Evolutionary conservation across 371 early-diverging fungal genomes (phyloP).

Genomic region (Phascolomyces articulosus): DNA sequence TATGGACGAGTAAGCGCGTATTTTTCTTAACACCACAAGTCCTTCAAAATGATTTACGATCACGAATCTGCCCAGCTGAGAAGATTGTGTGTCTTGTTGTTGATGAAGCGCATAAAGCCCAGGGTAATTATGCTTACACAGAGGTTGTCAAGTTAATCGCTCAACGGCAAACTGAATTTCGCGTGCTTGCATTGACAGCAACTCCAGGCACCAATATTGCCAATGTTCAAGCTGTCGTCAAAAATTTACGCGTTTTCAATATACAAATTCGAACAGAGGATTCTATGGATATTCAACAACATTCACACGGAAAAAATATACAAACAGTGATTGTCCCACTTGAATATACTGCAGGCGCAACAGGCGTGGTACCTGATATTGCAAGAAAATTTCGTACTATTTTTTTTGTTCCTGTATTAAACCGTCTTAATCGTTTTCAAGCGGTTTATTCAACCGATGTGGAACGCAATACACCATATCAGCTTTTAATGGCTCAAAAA

Average conservation of each 20-base stretch:
- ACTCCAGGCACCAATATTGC: conserved; percentile 84
- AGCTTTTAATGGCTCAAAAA: conserved; percentile 47
- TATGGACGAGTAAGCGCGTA: conserved; percentile 69
- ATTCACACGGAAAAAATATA: conserved; percentile 68
- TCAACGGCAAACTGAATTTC: conserved; percentile 57
- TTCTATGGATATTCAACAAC: conserved; percentile 79
- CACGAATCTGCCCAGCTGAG: conserved; percentile 55
- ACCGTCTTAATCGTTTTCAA: conserved; percentile 46
- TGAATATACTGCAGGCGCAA: conserved; percentile 59
- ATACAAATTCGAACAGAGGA: conserved; percentile 93
- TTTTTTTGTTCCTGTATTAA: conserved; percentile 49
- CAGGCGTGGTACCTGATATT: conserved; percentile 35
- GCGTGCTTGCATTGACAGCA: conserved; percentile 89
- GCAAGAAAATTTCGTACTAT: conserved; percentile 31
- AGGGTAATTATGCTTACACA: conserved; percentile 84
- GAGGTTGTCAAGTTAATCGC: conserved; percentile 68
- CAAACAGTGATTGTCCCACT: conserved; percentile 70
- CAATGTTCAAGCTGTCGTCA: conserved; percentile 80
- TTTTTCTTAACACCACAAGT: conserved; percentile 93
- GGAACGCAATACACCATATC: conserved; percentile 42
- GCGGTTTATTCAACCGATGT: conserved; percentile 49
- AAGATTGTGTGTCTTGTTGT: conserved; percentile 77
- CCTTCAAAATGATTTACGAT: conserved; percentile 81
- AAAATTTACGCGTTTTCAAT: conserved; percentile 74
- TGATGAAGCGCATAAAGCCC: conserved; percentile 94